Conservation (phyloP, 805 yeast genomes). For the Yamadazyma kitorensis region DNA sequence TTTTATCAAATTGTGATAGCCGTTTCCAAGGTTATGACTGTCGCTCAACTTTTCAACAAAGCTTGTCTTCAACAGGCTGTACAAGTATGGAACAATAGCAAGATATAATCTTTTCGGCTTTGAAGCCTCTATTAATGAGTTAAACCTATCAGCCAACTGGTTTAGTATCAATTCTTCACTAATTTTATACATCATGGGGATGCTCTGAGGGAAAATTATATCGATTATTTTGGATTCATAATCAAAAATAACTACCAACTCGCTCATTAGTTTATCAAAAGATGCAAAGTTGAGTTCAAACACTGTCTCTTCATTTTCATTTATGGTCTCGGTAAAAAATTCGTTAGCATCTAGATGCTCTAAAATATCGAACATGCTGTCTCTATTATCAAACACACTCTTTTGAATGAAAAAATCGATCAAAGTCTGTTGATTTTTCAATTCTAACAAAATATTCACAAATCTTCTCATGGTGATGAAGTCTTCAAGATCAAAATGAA, state of each 20-base stretch:
- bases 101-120: slow-evolving; percentile 30
- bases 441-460: slow-evolving; percentile 31
- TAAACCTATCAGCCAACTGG: slow-evolving; percentile 33
- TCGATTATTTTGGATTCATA: slow-evolving; percentile 39
- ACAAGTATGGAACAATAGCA: slow-evolving; percentile 37
- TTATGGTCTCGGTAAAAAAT: slow-evolving; percentile 17
- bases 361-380: slow-evolving; percentile 21
- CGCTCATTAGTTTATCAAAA: slow-evolving; percentile 22
- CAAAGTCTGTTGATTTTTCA: slow-evolving; percentile 41
- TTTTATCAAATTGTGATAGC: slow-evolving; percentile 26
- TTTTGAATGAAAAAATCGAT: slow-evolving; percentile 45
- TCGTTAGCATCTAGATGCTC: slow-evolving; percentile 23
- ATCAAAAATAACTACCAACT: slow-evolving; percentile 35
- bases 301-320: slow-evolving; percentile 4
- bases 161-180: slow-evolving; percentile 45
- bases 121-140: slow-evolving; percentile 25
- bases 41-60: slow-evolving; percentile 26
- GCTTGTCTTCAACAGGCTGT: slow-evolving; percentile 23
- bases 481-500: slow-evolving; percentile 48
- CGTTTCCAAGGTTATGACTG: slow-evolving; percentile 36
- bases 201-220: slow-evolving; percentile 39
- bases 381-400: slow-evolving; percentile 33
- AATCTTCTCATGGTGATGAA: slow-evolving; percentile 35
- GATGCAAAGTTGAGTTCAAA: slow-evolving; percentile 11
- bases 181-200: slow-evolving; percentile 47